Percentiles rank a stretch among this genome's conserved stretches.
These are phyloP conservation scores for Fraxinus paxiana DNA, from an alignment of 305 asterid genomes.

Conservation along the genomic window DNA sequence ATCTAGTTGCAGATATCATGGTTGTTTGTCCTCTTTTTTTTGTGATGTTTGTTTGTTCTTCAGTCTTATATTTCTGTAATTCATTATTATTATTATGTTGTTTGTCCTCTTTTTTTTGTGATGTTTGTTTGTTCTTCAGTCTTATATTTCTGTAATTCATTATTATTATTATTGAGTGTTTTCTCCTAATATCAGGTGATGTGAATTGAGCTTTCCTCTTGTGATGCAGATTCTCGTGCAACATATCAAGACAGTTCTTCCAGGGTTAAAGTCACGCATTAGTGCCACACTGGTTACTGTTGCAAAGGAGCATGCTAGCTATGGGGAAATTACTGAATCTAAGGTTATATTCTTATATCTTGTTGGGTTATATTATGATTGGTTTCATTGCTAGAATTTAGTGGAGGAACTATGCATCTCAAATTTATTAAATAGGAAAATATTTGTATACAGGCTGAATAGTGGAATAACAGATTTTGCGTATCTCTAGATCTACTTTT, in stretches of 20 bases:
- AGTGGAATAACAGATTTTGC: neutral
- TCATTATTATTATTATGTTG: neutral
- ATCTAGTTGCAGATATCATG: slow-evolving; percentile 2
- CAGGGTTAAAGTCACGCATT: slow-evolving; percentile 89
- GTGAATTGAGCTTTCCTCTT: slow-evolving; percentile 15
- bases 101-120: neutral
- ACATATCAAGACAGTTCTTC: slow-evolving; percentile 94
- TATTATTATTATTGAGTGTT: neutral
- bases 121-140: neutral
- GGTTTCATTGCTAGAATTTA: slow-evolving; percentile 4
- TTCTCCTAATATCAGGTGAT: slow-evolving; percentile 1
- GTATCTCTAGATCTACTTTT: slow-evolving; percentile 3
- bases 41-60: neutral
- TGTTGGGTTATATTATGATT: slow-evolving; percentile 10
- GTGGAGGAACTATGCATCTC: slow-evolving; percentile 2
- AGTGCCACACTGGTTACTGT: slow-evolving; percentile 78
- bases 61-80: neutral
- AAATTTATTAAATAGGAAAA: neutral
- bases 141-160: neutral
- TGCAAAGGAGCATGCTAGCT: slow-evolving; percentile 98
- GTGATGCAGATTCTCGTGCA: slow-evolving; percentile 73
- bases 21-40: neutral
- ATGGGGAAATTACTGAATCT: slow-evolving; percentile 91
- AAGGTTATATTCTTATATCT: slow-evolving; percentile 50
- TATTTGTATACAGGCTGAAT: slow-evolving; percentile 18